Percentiles rank a stretch among this genome's conserved stretches.
Evolutionary conservation across 306 rosid genomes (phyloP).

Genomic region (Hippophae tibetana): DNA sequence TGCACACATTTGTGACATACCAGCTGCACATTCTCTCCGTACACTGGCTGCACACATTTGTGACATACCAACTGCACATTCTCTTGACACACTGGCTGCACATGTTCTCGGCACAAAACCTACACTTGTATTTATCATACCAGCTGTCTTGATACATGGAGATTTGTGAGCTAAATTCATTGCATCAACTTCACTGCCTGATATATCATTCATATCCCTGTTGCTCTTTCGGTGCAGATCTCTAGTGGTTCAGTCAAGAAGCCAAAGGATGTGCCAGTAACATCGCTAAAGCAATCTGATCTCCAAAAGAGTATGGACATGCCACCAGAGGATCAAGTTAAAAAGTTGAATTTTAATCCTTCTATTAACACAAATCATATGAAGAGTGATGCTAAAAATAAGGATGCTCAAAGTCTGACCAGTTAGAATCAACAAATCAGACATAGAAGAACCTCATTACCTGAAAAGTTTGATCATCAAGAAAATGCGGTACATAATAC

Average conservation of each 20-base stretch:
- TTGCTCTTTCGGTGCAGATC: conserved; percentile 6
- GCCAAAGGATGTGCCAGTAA: conserved; percentile 11
- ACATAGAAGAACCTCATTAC: conserved; percentile 30
- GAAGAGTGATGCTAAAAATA: conserved; percentile 10
- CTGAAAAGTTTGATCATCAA: conserved; percentile 23
- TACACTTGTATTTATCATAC: no score
- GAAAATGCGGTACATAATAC: conserved; percentile 25
- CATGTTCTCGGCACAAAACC: no score
- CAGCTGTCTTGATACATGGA: not conserved
- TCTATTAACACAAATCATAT: conserved; percentile 10
- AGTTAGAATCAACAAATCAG: conserved; percentile 5
- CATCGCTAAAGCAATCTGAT: conserved; percentile 7
- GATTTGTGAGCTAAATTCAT: not conserved
- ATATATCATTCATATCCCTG: conserved; percentile 10
- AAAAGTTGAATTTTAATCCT: conserved; percentile 13
- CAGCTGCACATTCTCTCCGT: no score
- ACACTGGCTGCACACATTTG: no score
- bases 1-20: no score
- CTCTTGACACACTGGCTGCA: no score
- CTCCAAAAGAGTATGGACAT: conserved; percentile 9
- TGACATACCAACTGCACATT: no score
- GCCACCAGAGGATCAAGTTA: conserved; percentile 7
- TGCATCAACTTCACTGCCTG: no score
- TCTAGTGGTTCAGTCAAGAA: conserved; percentile 8
- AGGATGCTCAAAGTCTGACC: conserved; percentile 13